Conservation (phyloP, 2,329 filamentous ascomycete genomes). For the Trichoderma arundinaceum region DNA sequence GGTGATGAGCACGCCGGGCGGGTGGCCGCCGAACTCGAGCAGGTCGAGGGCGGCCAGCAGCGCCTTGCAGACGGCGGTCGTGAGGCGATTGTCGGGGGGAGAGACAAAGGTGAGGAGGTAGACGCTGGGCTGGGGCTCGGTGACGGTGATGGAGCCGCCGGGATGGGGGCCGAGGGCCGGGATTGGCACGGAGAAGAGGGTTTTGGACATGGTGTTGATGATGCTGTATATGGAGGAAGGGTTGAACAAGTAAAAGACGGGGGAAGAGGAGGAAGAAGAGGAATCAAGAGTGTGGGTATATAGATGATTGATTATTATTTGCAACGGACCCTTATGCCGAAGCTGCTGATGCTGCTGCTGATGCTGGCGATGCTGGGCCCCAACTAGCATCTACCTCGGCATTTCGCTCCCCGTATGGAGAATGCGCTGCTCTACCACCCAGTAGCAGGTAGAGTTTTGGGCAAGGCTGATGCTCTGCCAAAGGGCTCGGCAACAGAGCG, state of each 20-base stretch:
- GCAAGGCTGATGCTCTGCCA: too few relatives aligned
- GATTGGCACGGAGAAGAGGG: conserved; percentile 57
- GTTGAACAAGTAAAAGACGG: neutral
- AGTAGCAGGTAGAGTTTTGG: too few relatives aligned
- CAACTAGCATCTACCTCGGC: too few relatives aligned
- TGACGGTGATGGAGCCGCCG: conserved; percentile 67
- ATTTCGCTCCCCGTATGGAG: too few relatives aligned
- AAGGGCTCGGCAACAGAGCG: too few relatives aligned
- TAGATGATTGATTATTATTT: neutral
- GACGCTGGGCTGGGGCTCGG: conserved; percentile 62
- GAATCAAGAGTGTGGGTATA: neutral
- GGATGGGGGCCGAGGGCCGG: conserved; percentile 53
- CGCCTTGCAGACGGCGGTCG: conserved; percentile 69
- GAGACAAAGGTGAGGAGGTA: conserved; percentile 76
- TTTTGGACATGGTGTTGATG: conserved; percentile 34
- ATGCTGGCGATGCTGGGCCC: too few relatives aligned
- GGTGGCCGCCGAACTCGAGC: conserved; percentile 66
- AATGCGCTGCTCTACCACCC: too few relatives aligned
- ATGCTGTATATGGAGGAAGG: neutral
- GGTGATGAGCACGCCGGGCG: conserved; percentile 76
- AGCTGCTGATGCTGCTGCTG: too few relatives aligned
- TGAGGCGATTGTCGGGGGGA: conserved; percentile 77
- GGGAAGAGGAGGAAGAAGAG: neutral
- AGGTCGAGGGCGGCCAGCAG: conserved; percentile 75
- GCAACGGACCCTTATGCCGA: too few relatives aligned